Evolutionary conservation across 805 yeast genomes (phyloP).

Genomic region (Yamadazyma sp.): DNA sequence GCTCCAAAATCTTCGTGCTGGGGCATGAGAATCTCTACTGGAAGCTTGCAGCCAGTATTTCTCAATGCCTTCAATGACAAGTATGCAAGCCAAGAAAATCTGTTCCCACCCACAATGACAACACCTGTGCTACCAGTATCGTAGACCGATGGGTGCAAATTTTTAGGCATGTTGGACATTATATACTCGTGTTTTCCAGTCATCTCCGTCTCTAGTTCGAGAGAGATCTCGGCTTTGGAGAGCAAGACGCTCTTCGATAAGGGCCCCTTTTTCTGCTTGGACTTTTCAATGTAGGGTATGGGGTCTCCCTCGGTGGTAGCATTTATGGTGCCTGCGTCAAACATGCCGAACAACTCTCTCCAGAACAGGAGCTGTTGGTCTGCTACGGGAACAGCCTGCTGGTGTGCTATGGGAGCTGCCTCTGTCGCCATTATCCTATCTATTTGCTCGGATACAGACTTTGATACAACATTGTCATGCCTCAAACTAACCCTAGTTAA

Average conservation of each 20-base stretch:
- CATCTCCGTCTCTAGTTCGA: constrained; percentile 20
- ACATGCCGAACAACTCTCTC: constrained; percentile 18
- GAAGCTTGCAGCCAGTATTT: constrained; percentile 36
- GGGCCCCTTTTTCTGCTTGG: constrained; percentile 15
- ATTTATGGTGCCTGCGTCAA: constrained; percentile 14
- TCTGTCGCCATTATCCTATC: too few relatives aligned
- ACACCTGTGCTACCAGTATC: constrained; percentile 27
- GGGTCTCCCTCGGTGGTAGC: constrained; percentile 19
- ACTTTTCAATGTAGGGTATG: constrained; percentile 19
- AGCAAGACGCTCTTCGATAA: constrained; percentile 22
- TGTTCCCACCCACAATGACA: constrained; percentile 36
- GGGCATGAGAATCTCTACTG: constrained; percentile 41
- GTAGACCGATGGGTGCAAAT: constrained; percentile 19
- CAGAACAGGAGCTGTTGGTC: too few relatives aligned
- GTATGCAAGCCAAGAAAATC: constrained; percentile 36
- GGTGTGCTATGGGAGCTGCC: too few relatives aligned
- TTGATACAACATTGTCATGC: too few relatives aligned
- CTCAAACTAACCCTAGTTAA: too few relatives aligned
- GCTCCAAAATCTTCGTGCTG: constrained; percentile 28
- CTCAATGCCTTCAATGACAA: constrained; percentile 30
- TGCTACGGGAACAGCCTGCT: too few relatives aligned
- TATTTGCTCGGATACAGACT: too few relatives aligned
- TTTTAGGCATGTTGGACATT: constrained; percentile 23
- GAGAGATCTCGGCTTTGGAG: constrained; percentile 25
- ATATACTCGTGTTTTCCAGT: constrained; percentile 22